These are phyloP conservation scores for Trametes sanguinea DNA, from an alignment of 768 basidiomycete genomes.

Conservation along the genomic window DNA sequence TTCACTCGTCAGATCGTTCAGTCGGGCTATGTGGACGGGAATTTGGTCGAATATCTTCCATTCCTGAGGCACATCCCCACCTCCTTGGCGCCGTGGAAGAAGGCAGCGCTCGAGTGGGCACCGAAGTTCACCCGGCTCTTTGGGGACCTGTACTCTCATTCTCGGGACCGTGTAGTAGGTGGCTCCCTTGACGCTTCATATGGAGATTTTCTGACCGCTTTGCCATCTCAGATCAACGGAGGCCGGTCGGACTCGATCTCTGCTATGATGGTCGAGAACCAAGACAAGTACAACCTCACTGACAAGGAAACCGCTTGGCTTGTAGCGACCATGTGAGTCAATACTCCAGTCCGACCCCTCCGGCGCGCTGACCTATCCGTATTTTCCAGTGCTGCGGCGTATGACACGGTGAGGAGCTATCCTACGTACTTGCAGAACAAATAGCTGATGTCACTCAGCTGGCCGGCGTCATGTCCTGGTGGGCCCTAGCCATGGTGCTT, in stretches of 20 bases:
- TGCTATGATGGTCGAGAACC: conserved; percentile 14
- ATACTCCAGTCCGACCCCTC: too few species aligned
- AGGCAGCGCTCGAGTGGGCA: conserved; percentile 28
- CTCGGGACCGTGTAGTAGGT: conserved; percentile 5
- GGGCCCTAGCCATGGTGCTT: conserved; percentile 42
- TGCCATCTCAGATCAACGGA: background rate
- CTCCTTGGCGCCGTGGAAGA: conserved; percentile 35
- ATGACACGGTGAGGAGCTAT: background rate
- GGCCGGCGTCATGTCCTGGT: conserved; percentile 40
- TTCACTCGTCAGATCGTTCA: conserved; percentile 33
- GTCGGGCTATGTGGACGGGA: conserved; percentile 40
- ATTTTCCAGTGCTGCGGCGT: background rate
- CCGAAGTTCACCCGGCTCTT: conserved; percentile 31
- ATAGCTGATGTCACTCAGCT: conserved; percentile 31
- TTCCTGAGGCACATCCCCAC: conserved; percentile 36
- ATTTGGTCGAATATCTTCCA: conserved; percentile 40
- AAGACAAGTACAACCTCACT: conserved; percentile 11
- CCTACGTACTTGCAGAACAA: too few species aligned
- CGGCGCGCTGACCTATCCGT: too few species aligned
- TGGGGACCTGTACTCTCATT: conserved; percentile 21
- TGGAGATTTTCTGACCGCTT: too few species aligned
- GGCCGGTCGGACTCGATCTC: conserved; percentile 12
- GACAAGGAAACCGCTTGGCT: conserved; percentile 26
- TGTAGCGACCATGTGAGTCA: conserved; percentile 22
- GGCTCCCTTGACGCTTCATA: too few species aligned